A percentile compares a stretch with the other conserved stretches of the same genome.
These are phyloP conservation scores for Ceraceosorus bombacis DNA, from an alignment of 1,284 basidiomycete species.

Conservation along the genomic window DNA sequence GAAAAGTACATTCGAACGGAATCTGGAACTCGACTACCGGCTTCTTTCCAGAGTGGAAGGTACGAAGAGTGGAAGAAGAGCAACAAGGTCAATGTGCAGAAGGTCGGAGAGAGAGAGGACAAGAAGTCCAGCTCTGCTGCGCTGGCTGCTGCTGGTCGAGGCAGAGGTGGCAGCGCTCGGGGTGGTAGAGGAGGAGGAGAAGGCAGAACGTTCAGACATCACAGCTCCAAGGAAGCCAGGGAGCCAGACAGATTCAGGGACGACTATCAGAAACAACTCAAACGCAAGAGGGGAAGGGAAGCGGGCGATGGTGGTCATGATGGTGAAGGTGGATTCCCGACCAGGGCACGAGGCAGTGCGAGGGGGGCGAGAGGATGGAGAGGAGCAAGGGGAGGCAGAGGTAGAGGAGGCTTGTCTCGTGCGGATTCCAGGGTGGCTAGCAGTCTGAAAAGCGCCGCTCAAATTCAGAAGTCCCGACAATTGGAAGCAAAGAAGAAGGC, in stretches of 20 bases:
- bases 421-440: constrained; percentile 59
- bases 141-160: constrained; percentile 10
- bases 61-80: constrained; percentile 92
- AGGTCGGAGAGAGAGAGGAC: constrained; percentile 68
- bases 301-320: not conserved
- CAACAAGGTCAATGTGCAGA: constrained; percentile 64
- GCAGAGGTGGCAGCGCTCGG: constrained; percentile 6
- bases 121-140: constrained; percentile 13
- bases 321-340: constrained; percentile 14
- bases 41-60: constrained; percentile 81
- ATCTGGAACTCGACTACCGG: constrained; percentile 83
- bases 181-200: constrained; percentile 64
- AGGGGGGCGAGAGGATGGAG: constrained; percentile 63
- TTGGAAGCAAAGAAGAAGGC: constrained; percentile 58
- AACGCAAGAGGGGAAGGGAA: constrained; percentile 36
- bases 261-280: constrained; percentile 8
- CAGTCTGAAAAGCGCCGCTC: constrained; percentile 73
- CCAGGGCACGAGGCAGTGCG: constrained; percentile 23
- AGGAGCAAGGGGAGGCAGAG: constrained; percentile 45
- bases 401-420: constrained; percentile 54
- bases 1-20: constrained; percentile 90
- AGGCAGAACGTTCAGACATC: constrained; percentile 8
- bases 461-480: constrained; percentile 70
- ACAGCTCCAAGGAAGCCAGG: constrained; percentile 3
- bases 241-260: constrained; percentile 4